Evolutionary conservation across 345 rosid species (phyloP).

Genomic region (Euphorbia peplus): DNA sequence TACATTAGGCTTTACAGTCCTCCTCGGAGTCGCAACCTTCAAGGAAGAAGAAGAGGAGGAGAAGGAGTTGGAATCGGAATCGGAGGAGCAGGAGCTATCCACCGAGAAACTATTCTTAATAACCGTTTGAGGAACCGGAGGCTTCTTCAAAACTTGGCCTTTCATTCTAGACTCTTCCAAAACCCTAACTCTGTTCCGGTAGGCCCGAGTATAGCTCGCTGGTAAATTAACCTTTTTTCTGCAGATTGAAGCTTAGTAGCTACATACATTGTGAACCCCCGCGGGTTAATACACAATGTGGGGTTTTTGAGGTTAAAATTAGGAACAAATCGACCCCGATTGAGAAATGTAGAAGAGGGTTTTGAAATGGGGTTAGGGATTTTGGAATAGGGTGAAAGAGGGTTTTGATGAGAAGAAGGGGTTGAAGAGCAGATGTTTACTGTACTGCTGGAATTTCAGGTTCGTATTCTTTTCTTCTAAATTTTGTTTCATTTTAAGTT

Average conservation of each 20-base stretch:
- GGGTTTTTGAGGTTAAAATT: conserved; percentile 6
- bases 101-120: conserved; percentile 46
- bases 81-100: conserved; percentile 50
- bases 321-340: neutral
- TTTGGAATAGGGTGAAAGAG: conserved; percentile 3
- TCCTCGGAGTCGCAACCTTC: conserved; percentile 32
- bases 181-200: conserved; percentile 57
- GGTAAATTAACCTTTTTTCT: conserved; percentile 39
- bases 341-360: neutral
- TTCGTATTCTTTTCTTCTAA: too few relatives aligned
- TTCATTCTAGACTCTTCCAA: conserved; percentile 40
- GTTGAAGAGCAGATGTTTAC: conserved; percentile 15
- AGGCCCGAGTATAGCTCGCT: conserved; percentile 64
- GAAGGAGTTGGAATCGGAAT: conserved; percentile 35
- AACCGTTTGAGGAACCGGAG: conserved; percentile 28
- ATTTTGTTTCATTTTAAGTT: too few relatives aligned
- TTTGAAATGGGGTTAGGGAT: too few relatives aligned
- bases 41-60: conserved; percentile 43
- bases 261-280: conserved; percentile 30
- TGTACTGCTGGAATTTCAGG: too few relatives aligned
- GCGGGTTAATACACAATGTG: neutral
- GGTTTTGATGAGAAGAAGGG: conserved; percentile 15
- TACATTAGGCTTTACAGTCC: conserved; percentile 40
- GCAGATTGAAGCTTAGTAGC: conserved; percentile 43
- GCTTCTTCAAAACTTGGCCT: conserved; percentile 42